Conservation (phyloP, 345 rosid species). For the Citrus inodora region DNA sequence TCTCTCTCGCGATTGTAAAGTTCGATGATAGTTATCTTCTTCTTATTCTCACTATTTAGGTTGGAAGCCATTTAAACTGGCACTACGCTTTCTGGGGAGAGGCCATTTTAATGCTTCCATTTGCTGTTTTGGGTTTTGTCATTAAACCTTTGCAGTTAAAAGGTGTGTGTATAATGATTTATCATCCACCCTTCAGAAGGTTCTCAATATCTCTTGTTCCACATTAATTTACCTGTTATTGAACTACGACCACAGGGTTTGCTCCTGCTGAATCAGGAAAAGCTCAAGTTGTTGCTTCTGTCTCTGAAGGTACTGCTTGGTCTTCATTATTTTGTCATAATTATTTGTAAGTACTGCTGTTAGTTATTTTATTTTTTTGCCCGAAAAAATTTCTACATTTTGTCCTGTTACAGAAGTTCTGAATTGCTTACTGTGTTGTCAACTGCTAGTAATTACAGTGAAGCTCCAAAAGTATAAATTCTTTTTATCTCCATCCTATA, state of each 20-base stretch:
- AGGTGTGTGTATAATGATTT: conserved; percentile 46
- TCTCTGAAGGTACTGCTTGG: conserved; percentile 41
- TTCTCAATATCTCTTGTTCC: neutral
- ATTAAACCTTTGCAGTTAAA: conserved; percentile 85
- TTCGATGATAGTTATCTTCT: neutral
- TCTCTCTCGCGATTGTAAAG: neutral
- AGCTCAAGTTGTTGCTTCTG: conserved; percentile 40
- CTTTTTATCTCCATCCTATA: neutral
- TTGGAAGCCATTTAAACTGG: conserved; percentile 68
- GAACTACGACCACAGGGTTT: conserved; percentile 51
- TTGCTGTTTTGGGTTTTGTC: conserved; percentile 64
- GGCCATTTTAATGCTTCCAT: conserved; percentile 80
- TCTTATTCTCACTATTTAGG: conserved; percentile 33
- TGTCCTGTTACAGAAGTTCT: neutral
- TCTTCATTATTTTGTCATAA: neutral
- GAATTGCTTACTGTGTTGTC: neutral
- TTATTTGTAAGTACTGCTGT: neutral
- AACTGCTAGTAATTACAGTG: neutral
- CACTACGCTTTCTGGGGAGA: conserved; percentile 86
- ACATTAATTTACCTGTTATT: neutral
- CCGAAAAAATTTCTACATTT: neutral
- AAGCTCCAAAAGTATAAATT: neutral
- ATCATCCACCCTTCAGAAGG: neutral
- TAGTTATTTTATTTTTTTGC: neutral
- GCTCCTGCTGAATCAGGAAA: conserved; percentile 53